Evolutionary conservation across 2,329 filamentous ascomycete species (phyloP).

Genomic region (Pseudocercospora fuligena): DNA sequence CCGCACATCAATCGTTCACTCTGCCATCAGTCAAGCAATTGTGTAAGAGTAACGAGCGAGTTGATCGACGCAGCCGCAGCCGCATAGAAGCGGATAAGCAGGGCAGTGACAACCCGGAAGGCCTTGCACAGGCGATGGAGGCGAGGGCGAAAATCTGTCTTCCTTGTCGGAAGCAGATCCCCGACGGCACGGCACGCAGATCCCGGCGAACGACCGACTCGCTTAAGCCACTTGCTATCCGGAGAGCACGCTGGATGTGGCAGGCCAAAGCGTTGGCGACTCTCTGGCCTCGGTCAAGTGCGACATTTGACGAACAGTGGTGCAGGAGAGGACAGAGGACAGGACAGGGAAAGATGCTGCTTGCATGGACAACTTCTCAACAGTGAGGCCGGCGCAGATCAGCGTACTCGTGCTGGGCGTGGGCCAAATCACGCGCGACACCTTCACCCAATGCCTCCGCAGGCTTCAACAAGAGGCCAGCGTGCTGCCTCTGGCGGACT

Average conservation of each 20-base stretch:
- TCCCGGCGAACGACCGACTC: neutral
- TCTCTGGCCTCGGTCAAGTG: too few relatives aligned
- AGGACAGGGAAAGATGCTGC: slow-evolving; percentile 20
- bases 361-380: slow-evolving; percentile 75
- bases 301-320: neutral
- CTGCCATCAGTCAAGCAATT: neutral
- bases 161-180: neutral
- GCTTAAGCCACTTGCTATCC: too few relatives aligned
- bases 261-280: too few relatives aligned
- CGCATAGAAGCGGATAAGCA: neutral
- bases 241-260: too few relatives aligned
- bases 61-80: too few relatives aligned
- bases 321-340: slow-evolving; percentile 1
- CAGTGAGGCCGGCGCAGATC: slow-evolving; percentile 88
- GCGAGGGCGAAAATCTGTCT: neutral
- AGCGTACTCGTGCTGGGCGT: slow-evolving; percentile 85
- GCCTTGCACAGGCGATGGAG: neutral
- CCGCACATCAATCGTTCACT: neutral
- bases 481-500: slow-evolving; percentile 55
- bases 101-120: neutral
- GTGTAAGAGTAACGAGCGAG: neutral
- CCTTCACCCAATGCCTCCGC: slow-evolving; percentile 78
- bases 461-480: slow-evolving; percentile 79
- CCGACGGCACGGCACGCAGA: neutral
- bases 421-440: slow-evolving; percentile 79